phyloP scores from a whole-genome alignment of 1,139 yeast genomes.

The Spencermartinsiella ligniputridi region DNA sequence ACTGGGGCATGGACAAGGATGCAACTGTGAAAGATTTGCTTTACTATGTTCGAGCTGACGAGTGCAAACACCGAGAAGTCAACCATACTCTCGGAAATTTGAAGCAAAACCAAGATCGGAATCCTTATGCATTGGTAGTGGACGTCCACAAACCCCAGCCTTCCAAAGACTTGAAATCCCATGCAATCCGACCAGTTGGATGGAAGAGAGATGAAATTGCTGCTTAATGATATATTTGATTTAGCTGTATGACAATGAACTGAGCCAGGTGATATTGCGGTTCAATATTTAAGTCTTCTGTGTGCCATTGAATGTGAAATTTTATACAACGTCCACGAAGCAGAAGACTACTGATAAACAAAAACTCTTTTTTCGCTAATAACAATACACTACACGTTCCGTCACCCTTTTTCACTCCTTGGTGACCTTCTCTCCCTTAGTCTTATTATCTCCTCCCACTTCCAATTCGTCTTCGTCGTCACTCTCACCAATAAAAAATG shows the following conservation, averaged over 20 bases:
- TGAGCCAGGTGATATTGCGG: too few species aligned
- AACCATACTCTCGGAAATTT: slow-evolving; percentile 73
- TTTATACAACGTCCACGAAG: too few species aligned
- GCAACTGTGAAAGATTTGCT: slow-evolving; percentile 59
- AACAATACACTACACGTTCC: too few species aligned
- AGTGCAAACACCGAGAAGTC: slow-evolving; percentile 72
- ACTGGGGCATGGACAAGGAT: slow-evolving; percentile 54
- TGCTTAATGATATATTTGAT: slow-evolving; percentile 17
- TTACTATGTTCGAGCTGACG: slow-evolving; percentile 57
- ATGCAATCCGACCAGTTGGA: slow-evolving; percentile 46
- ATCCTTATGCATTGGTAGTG: slow-evolving; percentile 57
- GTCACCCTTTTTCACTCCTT: too few species aligned
- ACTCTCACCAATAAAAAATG: slow-evolving; percentile 73
- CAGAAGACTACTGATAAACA: background rate
- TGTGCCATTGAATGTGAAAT: too few species aligned
- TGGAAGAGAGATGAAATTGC: slow-evolving; percentile 60
- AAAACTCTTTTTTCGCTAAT: too few species aligned
- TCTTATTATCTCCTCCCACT: too few species aligned
- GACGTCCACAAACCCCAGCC: slow-evolving; percentile 50
- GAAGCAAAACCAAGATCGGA: slow-evolving; percentile 49
- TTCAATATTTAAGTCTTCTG: too few species aligned
- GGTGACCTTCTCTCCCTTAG: too few species aligned
- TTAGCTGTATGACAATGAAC: background rate
- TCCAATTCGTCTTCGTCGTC: slow-evolving; percentile 56
- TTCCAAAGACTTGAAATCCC: slow-evolving; percentile 44